phyloP scores from a whole-genome alignment of 73 alveolate species.

The Breviolum minutum region DNA sequence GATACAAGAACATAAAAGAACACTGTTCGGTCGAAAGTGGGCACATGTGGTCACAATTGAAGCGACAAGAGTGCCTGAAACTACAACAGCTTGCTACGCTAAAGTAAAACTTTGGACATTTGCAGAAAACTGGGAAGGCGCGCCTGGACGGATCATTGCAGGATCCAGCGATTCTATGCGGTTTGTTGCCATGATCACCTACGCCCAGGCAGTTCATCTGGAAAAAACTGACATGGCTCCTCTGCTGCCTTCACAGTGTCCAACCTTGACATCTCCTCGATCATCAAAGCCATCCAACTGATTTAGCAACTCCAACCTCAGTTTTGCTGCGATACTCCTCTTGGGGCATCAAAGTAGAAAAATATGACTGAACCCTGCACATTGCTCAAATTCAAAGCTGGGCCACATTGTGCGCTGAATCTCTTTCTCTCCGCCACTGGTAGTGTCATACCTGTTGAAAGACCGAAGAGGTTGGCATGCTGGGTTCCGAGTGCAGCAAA shows the following conservation, averaged over 20 bases:
- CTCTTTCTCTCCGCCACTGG: constrained; percentile 99
- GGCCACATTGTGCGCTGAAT: constrained; percentile 99
- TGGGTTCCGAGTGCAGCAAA: too few species aligned
- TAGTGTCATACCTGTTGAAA: constrained; percentile 97
- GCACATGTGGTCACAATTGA: too few species aligned
- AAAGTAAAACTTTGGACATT: neutral
- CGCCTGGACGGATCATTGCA: constrained; percentile 99
- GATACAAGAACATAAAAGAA: neutral
- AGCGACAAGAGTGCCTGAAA: too few species aligned
- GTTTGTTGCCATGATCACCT: constrained; percentile 99
- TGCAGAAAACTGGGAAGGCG: neutral
- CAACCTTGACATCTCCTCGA: constrained; percentile 99
- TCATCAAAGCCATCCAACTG: constrained; percentile 99
- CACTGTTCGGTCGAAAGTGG: too few species aligned
- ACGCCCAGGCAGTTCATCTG: neutral
- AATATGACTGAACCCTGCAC: neutral
- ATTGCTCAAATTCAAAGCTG: neutral
- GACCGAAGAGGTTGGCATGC: neutral
- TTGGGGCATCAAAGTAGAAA: neutral
- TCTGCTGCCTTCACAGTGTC: neutral
- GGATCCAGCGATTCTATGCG: constrained; percentile 99
- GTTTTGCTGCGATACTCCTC: neutral
- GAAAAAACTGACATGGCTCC: neutral
- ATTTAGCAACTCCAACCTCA: constrained; percentile 98
- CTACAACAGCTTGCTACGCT: neutral